These are phyloP conservation scores for Xylariaceae sp. DNA, from an alignment of 2,329 filamentous ascomycete species.

Conservation along the genomic window DNA sequence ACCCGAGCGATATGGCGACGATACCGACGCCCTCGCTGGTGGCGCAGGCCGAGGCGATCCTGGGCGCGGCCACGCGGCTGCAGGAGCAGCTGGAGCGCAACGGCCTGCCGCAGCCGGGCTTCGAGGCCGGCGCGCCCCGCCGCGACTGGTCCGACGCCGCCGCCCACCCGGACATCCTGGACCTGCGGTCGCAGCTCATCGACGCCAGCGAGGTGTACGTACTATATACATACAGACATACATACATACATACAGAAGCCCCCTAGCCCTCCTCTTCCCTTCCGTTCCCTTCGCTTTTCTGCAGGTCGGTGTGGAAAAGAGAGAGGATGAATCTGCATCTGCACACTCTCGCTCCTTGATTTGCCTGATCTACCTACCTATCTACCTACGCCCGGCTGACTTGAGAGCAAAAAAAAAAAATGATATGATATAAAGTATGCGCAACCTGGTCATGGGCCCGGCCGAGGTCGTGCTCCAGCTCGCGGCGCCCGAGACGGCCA, in stretches of 20 bases:
- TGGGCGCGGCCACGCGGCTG: constrained; percentile 6
- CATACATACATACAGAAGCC: too few species aligned
- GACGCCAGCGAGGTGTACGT: constrained; percentile 6
- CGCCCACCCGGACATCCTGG: constrained; percentile 4
- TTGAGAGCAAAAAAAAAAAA: too few species aligned
- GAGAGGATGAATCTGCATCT: too few species aligned
- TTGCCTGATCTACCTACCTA: too few species aligned
- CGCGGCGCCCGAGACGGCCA: neutral
- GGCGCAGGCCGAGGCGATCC: constrained; percentile 5
- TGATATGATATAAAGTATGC: too few species aligned
- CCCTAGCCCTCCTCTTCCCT: too few species aligned
- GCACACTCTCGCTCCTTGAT: too few species aligned
- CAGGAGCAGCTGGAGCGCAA: constrained; percentile 6
- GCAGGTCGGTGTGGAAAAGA: too few species aligned
- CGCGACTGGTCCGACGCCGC: constrained; percentile 7
- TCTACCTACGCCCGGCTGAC: too few species aligned
- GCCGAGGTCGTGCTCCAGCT: neutral
- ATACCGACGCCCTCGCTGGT: constrained; percentile 6
- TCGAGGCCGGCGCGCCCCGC: constrained; percentile 2
- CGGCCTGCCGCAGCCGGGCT: constrained; percentile 4
- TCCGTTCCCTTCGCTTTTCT: too few species aligned
- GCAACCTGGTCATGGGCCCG: neutral
- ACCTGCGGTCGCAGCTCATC: constrained; percentile 5
- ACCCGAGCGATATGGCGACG: constrained; percentile 6
- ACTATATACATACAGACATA: too few species aligned